phyloP scores from a whole-genome alignment of 1,139 yeast genomes.

The Wickerhamomyces sp. region DNA sequence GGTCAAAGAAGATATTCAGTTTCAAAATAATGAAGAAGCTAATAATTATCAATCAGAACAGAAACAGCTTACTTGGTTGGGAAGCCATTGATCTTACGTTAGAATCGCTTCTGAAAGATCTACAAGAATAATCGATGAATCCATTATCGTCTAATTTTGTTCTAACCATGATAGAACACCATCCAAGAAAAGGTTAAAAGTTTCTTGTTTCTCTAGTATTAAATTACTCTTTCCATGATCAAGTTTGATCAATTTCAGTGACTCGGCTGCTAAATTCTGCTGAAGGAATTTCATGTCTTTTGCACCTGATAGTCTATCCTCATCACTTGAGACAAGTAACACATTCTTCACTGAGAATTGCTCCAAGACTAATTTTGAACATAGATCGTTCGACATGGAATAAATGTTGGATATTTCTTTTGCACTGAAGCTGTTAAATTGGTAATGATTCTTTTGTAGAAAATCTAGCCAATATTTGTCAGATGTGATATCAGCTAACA shows the following conservation, averaged over 20 bases:
- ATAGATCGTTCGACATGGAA: conserved; percentile 4
- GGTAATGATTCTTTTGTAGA: conserved; percentile 2
- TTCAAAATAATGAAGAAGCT: conserved; percentile 10
- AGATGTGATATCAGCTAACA: conserved; percentile 7
- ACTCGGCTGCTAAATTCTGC: conserved; percentile 11
- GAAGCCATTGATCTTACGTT: conserved; percentile 9
- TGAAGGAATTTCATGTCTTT: conserved; percentile 5
- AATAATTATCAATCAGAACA: conserved; percentile 7
- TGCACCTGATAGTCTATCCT: conserved; percentile 10
- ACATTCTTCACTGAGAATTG: conserved; percentile 14
- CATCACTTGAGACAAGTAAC: conserved; percentile 11
- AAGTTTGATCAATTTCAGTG: conserved; percentile 9
- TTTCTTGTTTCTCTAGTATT: conserved; percentile 16
- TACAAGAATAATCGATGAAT: too few relatives aligned
- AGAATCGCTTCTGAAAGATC: background rate
- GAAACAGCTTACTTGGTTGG: conserved; percentile 13
- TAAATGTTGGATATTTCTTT: conserved; percentile 5
- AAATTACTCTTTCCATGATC: conserved; percentile 14
- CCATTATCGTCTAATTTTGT: too few relatives aligned
- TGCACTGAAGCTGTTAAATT: conserved; percentile 6
- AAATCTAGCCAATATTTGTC: conserved; percentile 10
- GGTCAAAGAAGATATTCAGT: conserved; percentile 1
- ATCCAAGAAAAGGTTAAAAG: conserved; percentile 11
- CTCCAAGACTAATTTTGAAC: conserved; percentile 1
- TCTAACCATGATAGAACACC: conserved; percentile 19